Base-by-base conservation (phyloP, 345 rosid genomes). In the Salix viminalis region DNA sequence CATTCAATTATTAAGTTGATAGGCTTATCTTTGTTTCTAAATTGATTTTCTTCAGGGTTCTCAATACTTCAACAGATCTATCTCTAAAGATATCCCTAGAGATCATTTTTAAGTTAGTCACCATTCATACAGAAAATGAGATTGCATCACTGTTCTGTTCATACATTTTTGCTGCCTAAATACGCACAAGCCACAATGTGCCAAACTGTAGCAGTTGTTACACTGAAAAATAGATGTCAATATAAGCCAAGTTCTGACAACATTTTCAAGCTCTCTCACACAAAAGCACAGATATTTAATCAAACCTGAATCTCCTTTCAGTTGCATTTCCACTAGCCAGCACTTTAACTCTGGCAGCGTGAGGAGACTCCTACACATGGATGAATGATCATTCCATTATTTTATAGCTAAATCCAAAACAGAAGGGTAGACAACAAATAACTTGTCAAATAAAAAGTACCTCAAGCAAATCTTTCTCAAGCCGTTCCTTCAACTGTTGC, bases 401-500 rank as follows among this genome's bases (percentile, higher is more conserved):
- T 61, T 70, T 64, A 74, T 34, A 64, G 26, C 56, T 41, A 39
- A 52, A 62, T 7, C 16, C 6, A 4, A 73, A 56, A 37, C 68
- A 65, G 39, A 65, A 36, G 13, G 7, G 52, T n/a, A 37, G 56
- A 68, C 26, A 37, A n/a, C 26, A 36, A 68, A 37, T 6, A 32
- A 62, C 2, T 16, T 39, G 21, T 65, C 36, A 30, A 67, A 3
- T 37, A 60, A 52, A 81, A 65, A 65, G 56, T 81, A 95, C 99
- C 94, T 95, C 99, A 11, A 93, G 83, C 89, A 95, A 87, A 81
- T 95, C 99, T 85, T 95, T 95, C 86, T 95, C 99, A 36, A 95
- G 98, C 42, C 98, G 97, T 80, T 95, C 99, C 90, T 95, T 95
- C 86, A 93, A 76, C 80, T 95, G 99, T 85, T 95, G 99, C 98